Percentiles rank a stretch among this genome's conserved stretches.
Conservation (phyloP, 208 protist genomes). For the Trypanosomatidae sp. region DNA sequence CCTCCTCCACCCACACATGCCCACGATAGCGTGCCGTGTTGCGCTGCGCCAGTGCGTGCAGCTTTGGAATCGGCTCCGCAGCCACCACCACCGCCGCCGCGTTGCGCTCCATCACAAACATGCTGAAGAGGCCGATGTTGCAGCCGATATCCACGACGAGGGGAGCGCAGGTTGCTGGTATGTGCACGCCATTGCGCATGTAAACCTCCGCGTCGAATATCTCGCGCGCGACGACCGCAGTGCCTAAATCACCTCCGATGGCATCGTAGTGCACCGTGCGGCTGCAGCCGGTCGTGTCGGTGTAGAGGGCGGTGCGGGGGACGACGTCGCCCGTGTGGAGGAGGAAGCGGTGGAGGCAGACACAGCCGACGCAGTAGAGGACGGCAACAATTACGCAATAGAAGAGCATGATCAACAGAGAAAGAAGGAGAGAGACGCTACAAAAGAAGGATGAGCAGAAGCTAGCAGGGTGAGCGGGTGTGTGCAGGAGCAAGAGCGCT, state of each 20-base stretch:
- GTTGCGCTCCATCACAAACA: conserved; percentile 18
- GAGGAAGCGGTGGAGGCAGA: no score
- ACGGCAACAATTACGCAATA: no score
- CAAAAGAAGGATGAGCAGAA: no score
- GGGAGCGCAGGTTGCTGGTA: conserved; percentile 5
- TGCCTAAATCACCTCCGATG: conserved; percentile 30
- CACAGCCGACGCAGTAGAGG: no score
- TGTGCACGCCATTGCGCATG: conserved; percentile 31
- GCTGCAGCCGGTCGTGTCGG: background rate
- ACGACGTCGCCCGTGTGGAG: no score
- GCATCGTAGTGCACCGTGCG: conserved; percentile 7
- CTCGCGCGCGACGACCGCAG: conserved; percentile 33
- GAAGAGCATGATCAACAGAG: no score
- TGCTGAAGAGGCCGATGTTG: conserved; percentile 49
- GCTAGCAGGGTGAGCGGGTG: no score
- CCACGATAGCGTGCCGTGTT: conserved; percentile 20
- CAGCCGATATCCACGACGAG: conserved; percentile 43
- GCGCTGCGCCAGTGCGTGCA: conserved; percentile 19
- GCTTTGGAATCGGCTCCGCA: conserved; percentile 30
- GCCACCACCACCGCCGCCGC: conserved; percentile 27
- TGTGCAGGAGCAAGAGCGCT: no score
- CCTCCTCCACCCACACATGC: conserved; percentile 24
- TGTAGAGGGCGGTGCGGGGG: no score
- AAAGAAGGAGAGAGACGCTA: no score
- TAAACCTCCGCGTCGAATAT: conserved; percentile 37